Evolutionary conservation across 176 grass and related monocot genomes (phyloP).

Genomic region (Triticum dicoccoides): DNA sequence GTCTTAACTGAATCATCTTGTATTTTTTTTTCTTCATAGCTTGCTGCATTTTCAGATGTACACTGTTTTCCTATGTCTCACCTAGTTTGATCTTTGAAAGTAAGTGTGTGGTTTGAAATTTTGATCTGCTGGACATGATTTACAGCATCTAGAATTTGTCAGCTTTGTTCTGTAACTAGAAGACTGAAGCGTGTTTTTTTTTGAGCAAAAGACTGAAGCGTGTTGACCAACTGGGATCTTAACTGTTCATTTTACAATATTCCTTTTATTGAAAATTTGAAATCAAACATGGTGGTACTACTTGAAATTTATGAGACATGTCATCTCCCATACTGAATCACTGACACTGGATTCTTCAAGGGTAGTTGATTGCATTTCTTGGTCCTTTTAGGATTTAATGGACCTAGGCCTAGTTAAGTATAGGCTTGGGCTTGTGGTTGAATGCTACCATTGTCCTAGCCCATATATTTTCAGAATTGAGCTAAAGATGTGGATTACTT

Average conservation of each 20-base stretch:
- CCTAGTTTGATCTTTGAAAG: slow-evolving; percentile 5
- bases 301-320: not conserved
- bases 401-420: not conserved
- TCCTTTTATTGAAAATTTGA: not conserved
- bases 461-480: not conserved
- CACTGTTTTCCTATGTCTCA: slow-evolving; percentile 1
- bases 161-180: not conserved
- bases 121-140: not conserved
- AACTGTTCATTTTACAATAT: not conserved
- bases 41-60: not conserved
- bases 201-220: too few species aligned
- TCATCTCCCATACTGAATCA: slow-evolving; percentile 10
- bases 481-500: too few species aligned
- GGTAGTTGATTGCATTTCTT: not conserved
- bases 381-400: not conserved
- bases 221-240: not conserved
- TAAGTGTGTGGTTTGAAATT: not conserved
- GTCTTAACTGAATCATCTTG: not conserved
- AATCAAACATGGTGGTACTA: not conserved
- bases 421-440: not conserved
- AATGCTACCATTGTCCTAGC: not conserved
- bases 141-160: not conserved
- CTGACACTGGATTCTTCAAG: not conserved
- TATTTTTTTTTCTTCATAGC: not conserved
- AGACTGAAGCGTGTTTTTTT: not conserved